phyloP scores from a whole-genome alignment of 176 grass and related monocot species.

The Olyra latifolia region DNA sequence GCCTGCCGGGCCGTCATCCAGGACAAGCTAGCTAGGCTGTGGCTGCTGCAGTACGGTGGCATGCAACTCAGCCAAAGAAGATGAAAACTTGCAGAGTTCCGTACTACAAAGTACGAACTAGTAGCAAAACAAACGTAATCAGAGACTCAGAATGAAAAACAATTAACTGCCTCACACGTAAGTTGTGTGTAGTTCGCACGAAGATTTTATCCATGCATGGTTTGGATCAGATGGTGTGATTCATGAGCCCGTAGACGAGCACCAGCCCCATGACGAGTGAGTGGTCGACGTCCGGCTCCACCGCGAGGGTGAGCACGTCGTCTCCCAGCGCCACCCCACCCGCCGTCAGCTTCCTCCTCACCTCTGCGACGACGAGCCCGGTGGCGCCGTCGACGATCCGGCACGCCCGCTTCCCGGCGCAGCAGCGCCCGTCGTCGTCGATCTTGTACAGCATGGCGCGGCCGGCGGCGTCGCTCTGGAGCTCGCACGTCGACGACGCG shows the following conservation, averaged over 20 bases:
- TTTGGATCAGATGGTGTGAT: slow-evolving; percentile 29
- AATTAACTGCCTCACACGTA: neutral
- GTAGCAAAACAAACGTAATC: neutral
- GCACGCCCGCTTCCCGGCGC: slow-evolving; percentile 32
- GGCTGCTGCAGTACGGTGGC: too few relatives aligned
- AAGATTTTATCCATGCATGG: neutral
- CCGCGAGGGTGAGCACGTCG: slow-evolving; percentile 65
- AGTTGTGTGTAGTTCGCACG: neutral
- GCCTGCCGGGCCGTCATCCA: too few relatives aligned
- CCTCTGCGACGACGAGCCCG: slow-evolving; percentile 57
- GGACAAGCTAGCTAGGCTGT: too few relatives aligned
- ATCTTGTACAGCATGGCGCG: slow-evolving; percentile 41
- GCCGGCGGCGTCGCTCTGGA: slow-evolving; percentile 22
- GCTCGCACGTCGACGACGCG: slow-evolving; percentile 40
- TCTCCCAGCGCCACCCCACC: slow-evolving; percentile 55
- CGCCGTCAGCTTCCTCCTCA: slow-evolving; percentile 65
- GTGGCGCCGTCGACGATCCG: slow-evolving; percentile 51
- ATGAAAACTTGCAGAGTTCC: too few relatives aligned
- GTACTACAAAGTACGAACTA: too few relatives aligned
- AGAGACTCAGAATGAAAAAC: neutral
- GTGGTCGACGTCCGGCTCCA: slow-evolving; percentile 67
- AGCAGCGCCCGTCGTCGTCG: slow-evolving; percentile 10
- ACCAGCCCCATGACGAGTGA: slow-evolving; percentile 77
- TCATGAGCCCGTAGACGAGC: slow-evolving; percentile 74
- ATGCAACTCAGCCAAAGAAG: too few relatives aligned